phyloP scores from a whole-genome alignment of 768 basidiomycete species.

The Hebeloma cylindrosporum region DNA sequence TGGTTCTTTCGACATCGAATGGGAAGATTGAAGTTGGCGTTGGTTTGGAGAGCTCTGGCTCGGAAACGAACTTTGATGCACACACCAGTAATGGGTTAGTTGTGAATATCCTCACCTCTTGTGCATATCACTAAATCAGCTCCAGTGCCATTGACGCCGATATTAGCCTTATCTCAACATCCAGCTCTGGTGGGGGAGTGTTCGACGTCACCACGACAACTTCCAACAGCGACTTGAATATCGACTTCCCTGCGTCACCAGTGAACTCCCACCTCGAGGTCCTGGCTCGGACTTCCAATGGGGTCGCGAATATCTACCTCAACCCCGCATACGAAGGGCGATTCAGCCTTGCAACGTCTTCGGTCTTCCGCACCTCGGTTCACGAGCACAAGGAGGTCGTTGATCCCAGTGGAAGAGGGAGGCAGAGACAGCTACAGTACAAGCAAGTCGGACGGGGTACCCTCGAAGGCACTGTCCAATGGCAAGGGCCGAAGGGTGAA shows the following conservation, averaged over 20 bases:
- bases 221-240: conserved; percentile 31
- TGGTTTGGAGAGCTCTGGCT: conserved; percentile 31
- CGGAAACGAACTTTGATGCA: conserved; percentile 29
- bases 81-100: conserved; percentile 45
- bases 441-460: not conserved
- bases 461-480: not conserved
- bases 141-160: conserved; percentile 33
- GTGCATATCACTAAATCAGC: not conserved
- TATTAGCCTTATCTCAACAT: conserved; percentile 32
- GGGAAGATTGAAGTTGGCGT: conserved; percentile 39
- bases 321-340: conserved; percentile 39
- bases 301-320: conserved; percentile 31
- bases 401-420: conserved; percentile 26
- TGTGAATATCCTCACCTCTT: not conserved
- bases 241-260: conserved; percentile 34
- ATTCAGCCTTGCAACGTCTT: conserved; percentile 24
- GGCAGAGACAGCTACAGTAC: conserved; percentile 18
- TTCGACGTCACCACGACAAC: conserved; percentile 34
- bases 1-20: conserved; percentile 43
- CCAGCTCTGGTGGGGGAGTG: conserved; percentile 26
- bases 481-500: not conserved
- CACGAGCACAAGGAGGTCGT: conserved; percentile 8
- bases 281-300: conserved; percentile 32
- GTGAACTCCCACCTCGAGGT: conserved; percentile 35
- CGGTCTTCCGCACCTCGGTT: conserved; percentile 1